These are phyloP conservation scores for Melampsora americana DNA, from an alignment of 1,284 basidiomycete genomes.

Conservation along the genomic window DNA sequence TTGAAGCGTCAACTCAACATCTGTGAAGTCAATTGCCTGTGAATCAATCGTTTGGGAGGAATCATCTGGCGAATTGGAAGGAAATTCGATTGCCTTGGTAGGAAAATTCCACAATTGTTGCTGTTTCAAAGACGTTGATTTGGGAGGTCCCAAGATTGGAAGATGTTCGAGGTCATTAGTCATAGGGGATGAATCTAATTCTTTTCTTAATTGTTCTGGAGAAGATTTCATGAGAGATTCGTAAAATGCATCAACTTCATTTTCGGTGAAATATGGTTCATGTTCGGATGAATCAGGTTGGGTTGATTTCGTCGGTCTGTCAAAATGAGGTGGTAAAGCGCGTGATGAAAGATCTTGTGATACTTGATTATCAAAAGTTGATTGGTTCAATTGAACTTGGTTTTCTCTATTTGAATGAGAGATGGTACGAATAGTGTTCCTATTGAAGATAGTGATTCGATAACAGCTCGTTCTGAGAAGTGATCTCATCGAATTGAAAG, in stretches of 20 bases:
- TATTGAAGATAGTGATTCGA: neutral
- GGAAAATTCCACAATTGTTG: neutral
- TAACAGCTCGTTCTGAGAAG: neutral
- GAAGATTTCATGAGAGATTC: constrained; percentile 21
- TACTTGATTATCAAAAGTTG: neutral
- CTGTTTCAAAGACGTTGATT: no score
- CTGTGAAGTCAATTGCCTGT: neutral
- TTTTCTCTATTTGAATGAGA: neutral
- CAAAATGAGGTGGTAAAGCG: neutral
- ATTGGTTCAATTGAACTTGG: neutral
- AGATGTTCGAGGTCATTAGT: no score
- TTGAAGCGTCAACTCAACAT: neutral
- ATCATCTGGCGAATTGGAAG: constrained; percentile 8
- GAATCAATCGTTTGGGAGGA: neutral
- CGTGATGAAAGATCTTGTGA: neutral
- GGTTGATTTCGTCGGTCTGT: neutral
- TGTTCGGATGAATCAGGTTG: neutral
- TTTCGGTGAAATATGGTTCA: neutral
- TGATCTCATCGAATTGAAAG: neutral
- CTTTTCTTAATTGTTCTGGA: neutral
- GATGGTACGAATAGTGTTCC: neutral
- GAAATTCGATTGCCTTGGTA: neutral
- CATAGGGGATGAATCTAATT: neutral
- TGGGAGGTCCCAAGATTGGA: no score
- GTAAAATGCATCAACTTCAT: constrained; percentile 22